Conservation (phyloP, 805 yeast species). For the Cyberlindnera nakhonratchasimensis region DNA sequence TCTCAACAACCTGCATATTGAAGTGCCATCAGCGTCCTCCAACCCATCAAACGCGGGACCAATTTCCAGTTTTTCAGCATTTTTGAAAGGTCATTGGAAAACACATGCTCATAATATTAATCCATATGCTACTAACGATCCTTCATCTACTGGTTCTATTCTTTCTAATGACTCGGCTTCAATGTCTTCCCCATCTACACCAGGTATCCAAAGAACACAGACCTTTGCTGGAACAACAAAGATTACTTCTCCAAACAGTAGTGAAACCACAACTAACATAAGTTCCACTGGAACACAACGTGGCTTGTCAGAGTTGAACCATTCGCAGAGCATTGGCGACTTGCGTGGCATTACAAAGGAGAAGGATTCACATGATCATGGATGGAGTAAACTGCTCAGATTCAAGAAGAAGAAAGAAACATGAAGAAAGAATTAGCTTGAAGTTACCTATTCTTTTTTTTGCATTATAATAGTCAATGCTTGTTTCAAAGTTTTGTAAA, state of each 20-base stretch:
- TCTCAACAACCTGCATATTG: constrained; percentile 1
- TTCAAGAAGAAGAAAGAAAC: constrained; percentile 9
- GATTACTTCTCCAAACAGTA: not conserved
- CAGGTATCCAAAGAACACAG: constrained; percentile 6
- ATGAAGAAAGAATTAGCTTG: not conserved
- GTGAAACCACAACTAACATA: no score
- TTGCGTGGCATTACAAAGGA: not conserved
- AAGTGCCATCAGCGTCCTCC: not conserved
- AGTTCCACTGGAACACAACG: no score
- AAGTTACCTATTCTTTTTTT: not conserved
- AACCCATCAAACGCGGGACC: constrained; percentile 7
- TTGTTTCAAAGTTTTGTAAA: no score
- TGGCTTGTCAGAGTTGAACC: not conserved
- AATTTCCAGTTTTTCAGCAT: constrained; percentile 7
- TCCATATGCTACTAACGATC: no score
- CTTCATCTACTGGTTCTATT: not conserved
- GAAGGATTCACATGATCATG: constrained; percentile 1
- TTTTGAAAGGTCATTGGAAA: constrained; percentile 9
- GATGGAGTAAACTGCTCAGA: constrained; percentile 9
- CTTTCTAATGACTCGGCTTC: constrained; percentile 1
- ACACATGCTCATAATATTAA: no score
- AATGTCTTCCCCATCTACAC: not conserved
- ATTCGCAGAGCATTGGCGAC: constrained; percentile 1
- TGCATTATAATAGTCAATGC: not conserved
- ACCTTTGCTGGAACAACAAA: constrained; percentile 5